phyloP scores from a whole-genome alignment of 139 green algal genomes.

The Chlamydomonas urium region DNA sequence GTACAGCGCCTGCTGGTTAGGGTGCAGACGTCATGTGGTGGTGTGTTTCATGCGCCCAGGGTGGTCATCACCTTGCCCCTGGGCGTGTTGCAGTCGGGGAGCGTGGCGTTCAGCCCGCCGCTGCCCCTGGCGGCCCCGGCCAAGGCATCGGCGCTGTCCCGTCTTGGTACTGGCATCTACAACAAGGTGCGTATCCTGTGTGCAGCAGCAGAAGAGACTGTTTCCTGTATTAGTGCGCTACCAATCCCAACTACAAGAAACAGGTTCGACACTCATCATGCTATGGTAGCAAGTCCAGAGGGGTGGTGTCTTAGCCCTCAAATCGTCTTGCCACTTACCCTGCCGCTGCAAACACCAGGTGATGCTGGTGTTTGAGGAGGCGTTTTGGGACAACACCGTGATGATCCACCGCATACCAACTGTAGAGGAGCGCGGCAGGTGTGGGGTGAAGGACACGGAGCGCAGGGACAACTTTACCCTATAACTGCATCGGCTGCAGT shows the following conservation, averaged over 20 bases:
- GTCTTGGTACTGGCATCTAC: constrained; percentile 53
- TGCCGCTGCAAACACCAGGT: constrained; percentile 32
- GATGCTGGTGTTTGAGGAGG: constrained; percentile 61
- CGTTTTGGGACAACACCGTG: constrained; percentile 57
- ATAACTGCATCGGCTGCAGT: too few relatives aligned
- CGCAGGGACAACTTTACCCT: too few relatives aligned
- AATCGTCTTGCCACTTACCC: neutral
- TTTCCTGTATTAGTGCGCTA: neutral
- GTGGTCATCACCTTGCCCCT: constrained; percentile 64
- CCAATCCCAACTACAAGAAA: too few relatives aligned
- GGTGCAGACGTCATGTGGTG: constrained; percentile 15
- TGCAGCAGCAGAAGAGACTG: neutral
- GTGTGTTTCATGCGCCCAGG: constrained; percentile 28
- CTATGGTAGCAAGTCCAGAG: too few relatives aligned
- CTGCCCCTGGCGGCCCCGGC: constrained; percentile 45
- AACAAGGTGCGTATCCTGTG: constrained; percentile 63
- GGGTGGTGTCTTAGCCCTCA: too few relatives aligned
- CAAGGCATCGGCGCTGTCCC: constrained; percentile 27
- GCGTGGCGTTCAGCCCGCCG: constrained; percentile 53
- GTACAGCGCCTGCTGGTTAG: too few relatives aligned
- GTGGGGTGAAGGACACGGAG: too few relatives aligned
- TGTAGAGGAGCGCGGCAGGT: constrained; percentile 24
- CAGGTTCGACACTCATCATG: too few relatives aligned
- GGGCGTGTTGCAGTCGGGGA: constrained; percentile 44
- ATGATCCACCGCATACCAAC: constrained; percentile 55